Evolutionary conservation across 2,329 filamentous ascomycete genomes (phyloP), one percentile per base, ranked within the genome.

Genomic region (Herpotrichia juniperi): DNA sequence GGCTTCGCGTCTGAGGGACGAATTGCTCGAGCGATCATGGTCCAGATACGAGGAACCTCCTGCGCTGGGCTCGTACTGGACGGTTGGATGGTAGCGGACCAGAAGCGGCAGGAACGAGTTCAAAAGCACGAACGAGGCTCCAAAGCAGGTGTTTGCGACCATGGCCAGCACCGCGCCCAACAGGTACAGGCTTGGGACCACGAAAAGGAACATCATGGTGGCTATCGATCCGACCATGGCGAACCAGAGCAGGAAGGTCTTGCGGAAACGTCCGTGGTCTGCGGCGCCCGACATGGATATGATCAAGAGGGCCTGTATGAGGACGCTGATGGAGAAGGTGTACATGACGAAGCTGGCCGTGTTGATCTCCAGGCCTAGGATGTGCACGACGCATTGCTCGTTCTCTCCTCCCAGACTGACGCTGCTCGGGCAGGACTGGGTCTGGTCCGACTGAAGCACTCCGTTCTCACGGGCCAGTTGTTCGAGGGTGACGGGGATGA

Each of bases 311-410:
- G 93, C 90, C 72, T 99, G 94, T 10, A 97, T 74, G 17, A 97
- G 75, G 1, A 99, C 94, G 70, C 91, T 96, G 66, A 96, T 80
- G 51, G 92, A 96, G 75, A 99, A 99, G 1, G 92, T 97, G 76
- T 97, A 97, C 91, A 97, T 96, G 71, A 92, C 93, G 73, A 97
- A 97, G 73, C 90, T 96, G 30, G 93, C 93, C 1, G 93, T 97
- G 74, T 97, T 97, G 76, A 99, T 88, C 66, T 96, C 88, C 53
- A 89, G 74, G 5, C 93, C 93, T 21, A 96, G 78, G 4, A 97
- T 79, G 58, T 88, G 85, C 53, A 97, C 86, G 53, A 97, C 80
- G 69, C 94, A 99, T 71, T 96, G 91, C 48, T 60, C 67, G 19
- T 61, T 62, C 4, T 72, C 70, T 26, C 58, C 60, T 22, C 61